These are phyloP conservation scores for Pyronema domesticum DNA, from an alignment of 495 filamentous ascomycete species.

Conservation along the genomic window DNA sequence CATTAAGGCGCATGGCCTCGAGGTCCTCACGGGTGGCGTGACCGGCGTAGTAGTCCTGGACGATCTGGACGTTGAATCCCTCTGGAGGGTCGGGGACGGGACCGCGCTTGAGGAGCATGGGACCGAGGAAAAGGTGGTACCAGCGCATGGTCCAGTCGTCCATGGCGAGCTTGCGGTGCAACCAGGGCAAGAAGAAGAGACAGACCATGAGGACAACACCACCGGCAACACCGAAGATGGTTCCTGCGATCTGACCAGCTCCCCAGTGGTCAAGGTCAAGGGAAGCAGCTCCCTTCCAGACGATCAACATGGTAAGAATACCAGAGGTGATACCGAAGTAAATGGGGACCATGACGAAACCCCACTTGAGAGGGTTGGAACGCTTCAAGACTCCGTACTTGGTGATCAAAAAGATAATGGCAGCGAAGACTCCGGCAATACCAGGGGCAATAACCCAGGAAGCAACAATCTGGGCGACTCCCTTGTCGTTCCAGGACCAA, in stretches of 20 bases:
- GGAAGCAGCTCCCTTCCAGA: conserved; percentile 36
- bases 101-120: conserved; percentile 34
- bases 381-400: conserved; percentile 47
- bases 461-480: conserved; percentile 42
- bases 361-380: conserved; percentile 38
- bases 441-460: conserved; percentile 45
- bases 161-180: conserved; percentile 39
- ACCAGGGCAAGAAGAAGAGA: conserved; percentile 45
- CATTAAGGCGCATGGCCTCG: conserved; percentile 24
- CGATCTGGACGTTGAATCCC: conserved; percentile 26
- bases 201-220: conserved; percentile 34
- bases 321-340: conserved; percentile 44
- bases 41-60: conserved; percentile 38
- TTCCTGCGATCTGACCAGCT: conserved; percentile 35
- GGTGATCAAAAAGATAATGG: conserved; percentile 44
- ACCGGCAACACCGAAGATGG: conserved; percentile 40
- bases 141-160: conserved; percentile 39
- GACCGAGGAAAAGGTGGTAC: conserved; percentile 41
- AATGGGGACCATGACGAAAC: conserved; percentile 39
- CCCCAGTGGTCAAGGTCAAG: conserved; percentile 33
- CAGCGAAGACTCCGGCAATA: conserved; percentile 39
- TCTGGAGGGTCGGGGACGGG: conserved; percentile 33
- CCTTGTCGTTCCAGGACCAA: conserved; percentile 38
- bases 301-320: conserved; percentile 46
- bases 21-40: conserved; percentile 32